Conservation (phyloP, 192 early-diverging fungal genomes). For the Coemansia sp. region DNA sequence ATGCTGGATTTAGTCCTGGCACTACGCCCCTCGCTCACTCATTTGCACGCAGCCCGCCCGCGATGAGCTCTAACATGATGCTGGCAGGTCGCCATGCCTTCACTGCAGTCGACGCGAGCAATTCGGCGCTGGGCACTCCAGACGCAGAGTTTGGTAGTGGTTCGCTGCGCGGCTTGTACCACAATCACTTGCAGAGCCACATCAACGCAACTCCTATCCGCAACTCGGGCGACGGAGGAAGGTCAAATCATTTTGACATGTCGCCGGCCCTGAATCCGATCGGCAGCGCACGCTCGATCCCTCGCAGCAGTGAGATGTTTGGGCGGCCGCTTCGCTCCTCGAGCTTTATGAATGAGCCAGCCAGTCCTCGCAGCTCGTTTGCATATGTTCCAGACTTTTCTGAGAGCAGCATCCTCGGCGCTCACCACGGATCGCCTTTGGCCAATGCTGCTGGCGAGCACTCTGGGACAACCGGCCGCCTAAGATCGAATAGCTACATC, state of each 20-base stretch:
- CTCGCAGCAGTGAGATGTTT: constrained; percentile 35
- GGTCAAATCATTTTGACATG: constrained; percentile 21
- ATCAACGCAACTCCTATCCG: constrained; percentile 10
- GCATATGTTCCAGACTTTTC: constrained; percentile 8
- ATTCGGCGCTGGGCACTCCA: constrained; percentile 3
- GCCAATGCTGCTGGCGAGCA: constrained; percentile 20
- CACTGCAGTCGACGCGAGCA: constrained; percentile 27
- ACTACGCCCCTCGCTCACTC: constrained; percentile 42
- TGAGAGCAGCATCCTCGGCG: not conserved
- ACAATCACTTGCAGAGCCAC: constrained; percentile 25
- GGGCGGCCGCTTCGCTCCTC: constrained; percentile 45
- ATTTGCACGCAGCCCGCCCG: constrained; percentile 36
- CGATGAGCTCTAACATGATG: constrained; percentile 23
- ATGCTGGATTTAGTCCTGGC: constrained; percentile 25
- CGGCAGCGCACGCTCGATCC: constrained; percentile 35
- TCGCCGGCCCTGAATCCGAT: constrained; percentile 34
- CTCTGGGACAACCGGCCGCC: constrained; percentile 17
- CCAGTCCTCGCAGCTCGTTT: constrained; percentile 31
- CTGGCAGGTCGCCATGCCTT: constrained; percentile 46
- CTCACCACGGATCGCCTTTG: constrained; percentile 14
- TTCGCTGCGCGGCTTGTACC: constrained; percentile 16
- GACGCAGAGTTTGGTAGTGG: constrained; percentile 17
- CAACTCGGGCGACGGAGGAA: constrained; percentile 8
- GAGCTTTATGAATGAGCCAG: constrained; percentile 36
- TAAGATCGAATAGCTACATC: constrained; percentile 40